Evolutionary conservation across 176 grass and related monocot species (phyloP), one percentile per base, ranked within the genome.

Genomic region (Carex littledalei): DNA sequence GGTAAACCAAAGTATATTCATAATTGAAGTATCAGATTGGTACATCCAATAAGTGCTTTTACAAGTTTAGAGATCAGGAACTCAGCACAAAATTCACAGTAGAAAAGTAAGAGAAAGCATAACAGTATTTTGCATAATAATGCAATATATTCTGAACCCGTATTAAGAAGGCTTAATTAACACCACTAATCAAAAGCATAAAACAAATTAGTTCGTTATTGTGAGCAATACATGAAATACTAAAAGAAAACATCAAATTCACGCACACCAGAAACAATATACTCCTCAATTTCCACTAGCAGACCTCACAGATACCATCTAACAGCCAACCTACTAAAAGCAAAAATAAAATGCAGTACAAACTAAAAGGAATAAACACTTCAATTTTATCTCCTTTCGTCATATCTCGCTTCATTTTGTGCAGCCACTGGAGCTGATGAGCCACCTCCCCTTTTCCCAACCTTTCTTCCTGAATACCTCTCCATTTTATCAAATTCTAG

Each of bases 361-460:
- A 83, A 67, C 2, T 6, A 9, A 83, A 54, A 66, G 6, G 8
- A 69, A 49, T 16, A 47, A 52, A 31, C 12, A 10, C 62, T 63
- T 64, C 58, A 82, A 45, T 52, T 49, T 45, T 39, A 86, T 86
- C 83, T 88, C 63, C 85, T 88, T 85, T 67, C 77, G 10, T 52
- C 53, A 3, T 8, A 37, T 70, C 49, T 89, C 77, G 67, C n/a
- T 73, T 96, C 90, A 93, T 96, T 94, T 59, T 94, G 91, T 72
- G 89, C 84, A 3, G 88, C 89, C 59, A 82, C 45, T 24, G 96
- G 93, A 3, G 97, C 87, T 3, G 93, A 87, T 72, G 90, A 84
- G 1, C 87, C 77, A 39, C 85, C 85, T 54, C 73, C 88, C 84
- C 84, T 88, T 31, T 72, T 41, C 32, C 13, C 71, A 56, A 58